Conservation (phyloP, 164 flowering plant genomes). For the Magnolia kwangsiensis region DNA sequence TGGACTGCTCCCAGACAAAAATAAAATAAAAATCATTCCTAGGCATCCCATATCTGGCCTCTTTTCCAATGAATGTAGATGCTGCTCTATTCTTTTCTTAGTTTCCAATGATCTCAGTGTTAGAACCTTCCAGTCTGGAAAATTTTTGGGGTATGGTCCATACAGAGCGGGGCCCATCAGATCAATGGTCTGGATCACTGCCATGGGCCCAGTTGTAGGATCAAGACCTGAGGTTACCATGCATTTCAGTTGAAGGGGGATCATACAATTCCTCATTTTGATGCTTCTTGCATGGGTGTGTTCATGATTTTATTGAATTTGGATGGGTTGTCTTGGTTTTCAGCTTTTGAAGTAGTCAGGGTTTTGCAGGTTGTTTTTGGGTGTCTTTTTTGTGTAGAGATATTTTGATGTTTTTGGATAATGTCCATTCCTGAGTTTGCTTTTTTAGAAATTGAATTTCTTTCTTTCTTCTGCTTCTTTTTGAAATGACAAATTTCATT, state of each 20-base stretch:
- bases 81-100: background rate
- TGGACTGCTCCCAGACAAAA: no score
- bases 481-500: no score
- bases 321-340: background rate
- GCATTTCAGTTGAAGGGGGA: background rate
- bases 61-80: background rate
- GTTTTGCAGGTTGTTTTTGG: no score
- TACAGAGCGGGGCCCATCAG: background rate
- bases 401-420: no score
- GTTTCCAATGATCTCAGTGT: no score
- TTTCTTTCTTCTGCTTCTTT: no score
- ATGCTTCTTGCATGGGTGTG: background rate
- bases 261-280: background rate
- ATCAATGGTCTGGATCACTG: background rate
- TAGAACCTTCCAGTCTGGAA: no score
- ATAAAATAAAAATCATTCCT: background rate
- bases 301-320: background rate
- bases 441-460: no score
- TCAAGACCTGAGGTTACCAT: background rate
- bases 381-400: no score
- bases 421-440: no score
- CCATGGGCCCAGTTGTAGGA: background rate
- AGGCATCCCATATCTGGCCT: background rate
- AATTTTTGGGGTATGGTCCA: background rate
- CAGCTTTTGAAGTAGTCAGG: no score